Percentiles rank a stretch among this genome's conserved stretches.
Conservation (phyloP, 805 yeast species). For the Crinitomyces ghanaensis region DNA sequence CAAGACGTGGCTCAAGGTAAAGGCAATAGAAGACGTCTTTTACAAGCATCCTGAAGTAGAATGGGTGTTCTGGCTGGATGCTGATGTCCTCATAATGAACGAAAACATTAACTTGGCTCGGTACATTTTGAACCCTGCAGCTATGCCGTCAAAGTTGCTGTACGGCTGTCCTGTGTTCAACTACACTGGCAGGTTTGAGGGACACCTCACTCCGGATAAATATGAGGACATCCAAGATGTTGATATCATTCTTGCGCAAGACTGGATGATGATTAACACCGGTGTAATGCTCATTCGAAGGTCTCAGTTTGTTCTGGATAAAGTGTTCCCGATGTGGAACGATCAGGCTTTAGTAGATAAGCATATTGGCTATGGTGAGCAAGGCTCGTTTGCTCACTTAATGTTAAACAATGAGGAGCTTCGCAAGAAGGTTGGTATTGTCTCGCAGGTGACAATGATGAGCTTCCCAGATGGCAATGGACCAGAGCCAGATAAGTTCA, state of each 20-base stretch:
- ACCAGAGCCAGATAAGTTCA: constrained; percentile 8
- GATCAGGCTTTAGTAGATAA: constrained; percentile 14
- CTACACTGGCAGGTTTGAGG: constrained; percentile 7
- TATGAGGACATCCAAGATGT: constrained; percentile 15
- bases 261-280: constrained; percentile 20
- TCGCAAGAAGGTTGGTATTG: constrained; percentile 19
- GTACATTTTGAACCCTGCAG: constrained; percentile 20
- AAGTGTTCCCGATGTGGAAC: constrained; percentile 22
- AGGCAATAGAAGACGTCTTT: constrained; percentile 24
- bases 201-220: constrained; percentile 4
- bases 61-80: constrained; percentile 31
- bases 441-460: constrained; percentile 22
- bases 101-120: constrained; percentile 18
- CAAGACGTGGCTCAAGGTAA: constrained; percentile 24
- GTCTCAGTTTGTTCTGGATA: constrained; percentile 16
- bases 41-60: constrained; percentile 23
- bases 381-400: constrained; percentile 15
- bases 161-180: constrained; percentile 16
- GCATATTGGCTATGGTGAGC: constrained; percentile 14
- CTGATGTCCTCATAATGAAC: constrained; percentile 26
- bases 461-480: constrained; percentile 17
- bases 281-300: constrained; percentile 23
- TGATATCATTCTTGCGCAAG: constrained; percentile 21
- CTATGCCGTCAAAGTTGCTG: constrained; percentile 15
- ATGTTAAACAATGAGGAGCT: constrained; percentile 12